Percentiles rank a stretch among this genome's conserved stretches.
phyloP scores from a whole-genome alignment of 805 yeast species.

The Metschnikowia noctiluminum region DNA sequence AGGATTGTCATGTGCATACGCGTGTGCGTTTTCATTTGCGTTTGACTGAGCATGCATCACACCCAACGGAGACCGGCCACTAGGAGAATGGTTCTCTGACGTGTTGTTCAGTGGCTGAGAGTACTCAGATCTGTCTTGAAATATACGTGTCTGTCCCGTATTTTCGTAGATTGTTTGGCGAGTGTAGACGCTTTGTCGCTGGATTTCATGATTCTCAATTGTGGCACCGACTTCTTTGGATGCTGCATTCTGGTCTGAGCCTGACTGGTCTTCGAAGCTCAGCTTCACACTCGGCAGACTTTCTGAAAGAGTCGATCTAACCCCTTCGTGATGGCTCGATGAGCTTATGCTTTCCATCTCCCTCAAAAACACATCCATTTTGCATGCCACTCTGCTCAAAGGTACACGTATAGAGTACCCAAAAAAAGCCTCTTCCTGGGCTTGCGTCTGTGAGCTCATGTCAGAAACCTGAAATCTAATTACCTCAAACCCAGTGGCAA shows the following conservation, averaged over 20 bases:
- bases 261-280: background rate
- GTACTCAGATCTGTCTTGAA: background rate
- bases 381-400: constrained; percentile 6
- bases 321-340: background rate
- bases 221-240: background rate
- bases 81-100: no score
- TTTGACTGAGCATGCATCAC: background rate
- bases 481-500: constrained; percentile 2
- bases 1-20: constrained; percentile 1
- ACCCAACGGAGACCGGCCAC: constrained; percentile 4
- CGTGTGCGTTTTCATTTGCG: background rate
- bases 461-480: constrained; percentile 7
- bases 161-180: background rate
- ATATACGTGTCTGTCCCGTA: background rate
- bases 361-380: constrained; percentile 5
- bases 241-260: no score
- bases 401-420: constrained; percentile 9
- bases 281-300: background rate
- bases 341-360: background rate
- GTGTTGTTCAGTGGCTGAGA: no score
- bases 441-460: background rate
- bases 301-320: background rate
- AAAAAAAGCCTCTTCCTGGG: constrained; percentile 3
- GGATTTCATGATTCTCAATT: background rate
- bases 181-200: background rate